A percentile compares a stretch with the other conserved stretches of the same genome.
These are phyloP conservation scores for Erodium maritimum DNA, from an alignment of 345 rosid genomes.

Conservation along the genomic window DNA sequence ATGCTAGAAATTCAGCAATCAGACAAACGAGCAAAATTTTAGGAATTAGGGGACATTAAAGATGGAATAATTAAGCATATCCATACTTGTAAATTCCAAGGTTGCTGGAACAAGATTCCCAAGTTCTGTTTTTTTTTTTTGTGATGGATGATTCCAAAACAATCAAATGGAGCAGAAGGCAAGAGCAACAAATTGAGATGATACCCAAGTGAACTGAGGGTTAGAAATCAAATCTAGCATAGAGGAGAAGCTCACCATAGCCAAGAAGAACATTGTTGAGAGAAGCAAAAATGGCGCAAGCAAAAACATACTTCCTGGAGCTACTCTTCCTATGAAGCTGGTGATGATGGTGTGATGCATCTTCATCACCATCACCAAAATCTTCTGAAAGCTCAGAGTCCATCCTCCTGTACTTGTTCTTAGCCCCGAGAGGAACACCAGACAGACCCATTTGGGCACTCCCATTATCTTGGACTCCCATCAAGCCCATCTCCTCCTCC, in stretches of 20 bases:
- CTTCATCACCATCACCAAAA: slow-evolving; percentile 19
- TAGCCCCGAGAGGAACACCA: slow-evolving; percentile 33
- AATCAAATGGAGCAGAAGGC: neutral
- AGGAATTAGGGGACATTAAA: neutral
- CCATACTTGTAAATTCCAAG: neutral
- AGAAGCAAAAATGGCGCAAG: slow-evolving; percentile 81
- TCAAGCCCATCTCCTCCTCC: slow-evolving; percentile 15
- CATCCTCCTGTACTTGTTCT: slow-evolving; percentile 74
- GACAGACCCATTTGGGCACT: slow-evolving; percentile 17
- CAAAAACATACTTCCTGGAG: slow-evolving; percentile 45
- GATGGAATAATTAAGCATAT: neutral
- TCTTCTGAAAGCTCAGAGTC: slow-evolving; percentile 32
- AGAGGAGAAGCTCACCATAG: slow-evolving; percentile 35
- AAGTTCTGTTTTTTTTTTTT: neutral
- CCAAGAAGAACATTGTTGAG: slow-evolving; percentile 86
- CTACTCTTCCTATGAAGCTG: slow-evolving; percentile 24
- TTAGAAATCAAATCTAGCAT: neutral
- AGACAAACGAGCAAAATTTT: neutral
- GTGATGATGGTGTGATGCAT: slow-evolving; percentile 15
- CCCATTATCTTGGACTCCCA: slow-evolving; percentile 48
- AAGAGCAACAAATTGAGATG: neutral
- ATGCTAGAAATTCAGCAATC: too few species aligned
- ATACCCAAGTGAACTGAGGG: neutral
- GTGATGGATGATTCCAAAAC: neutral
- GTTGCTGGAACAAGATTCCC: neutral